These are phyloP conservation scores for Corrigiola litoralis DNA, from an alignment of 179 eudicot species.

Conservation along the genomic window DNA sequence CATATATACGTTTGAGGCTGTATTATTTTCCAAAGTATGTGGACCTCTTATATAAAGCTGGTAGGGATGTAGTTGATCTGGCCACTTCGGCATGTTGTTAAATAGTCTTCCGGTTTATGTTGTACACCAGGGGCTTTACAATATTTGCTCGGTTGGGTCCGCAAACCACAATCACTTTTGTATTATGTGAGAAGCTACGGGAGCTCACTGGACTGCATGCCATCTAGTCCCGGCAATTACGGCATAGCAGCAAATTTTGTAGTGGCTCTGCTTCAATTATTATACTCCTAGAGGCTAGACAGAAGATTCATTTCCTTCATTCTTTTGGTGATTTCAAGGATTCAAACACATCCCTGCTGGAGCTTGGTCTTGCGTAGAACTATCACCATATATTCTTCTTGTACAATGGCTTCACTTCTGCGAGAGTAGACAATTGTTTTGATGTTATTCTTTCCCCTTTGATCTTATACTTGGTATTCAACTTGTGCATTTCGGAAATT, in stretches of 20 bases:
- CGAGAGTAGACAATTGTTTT: not conserved
- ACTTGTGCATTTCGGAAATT: not conserved
- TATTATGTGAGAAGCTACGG: conserved; percentile 84
- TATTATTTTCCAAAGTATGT: no score
- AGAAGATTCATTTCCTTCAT: conserved; percentile 8
- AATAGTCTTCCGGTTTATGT: not conserved
- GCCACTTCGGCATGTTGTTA: not conserved
- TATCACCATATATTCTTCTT: not conserved
- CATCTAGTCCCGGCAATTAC: conserved; percentile 29
- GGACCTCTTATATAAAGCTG: no score
- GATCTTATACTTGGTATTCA: not conserved
- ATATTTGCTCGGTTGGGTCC: conserved; percentile 89
- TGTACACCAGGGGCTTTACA: conserved; percentile 59
- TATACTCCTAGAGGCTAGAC: no score
- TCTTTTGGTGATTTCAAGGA: conserved; percentile 19
- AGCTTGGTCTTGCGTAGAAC: conserved; percentile 7
- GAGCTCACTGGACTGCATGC: conserved; percentile 76
- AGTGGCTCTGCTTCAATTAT: not conserved
- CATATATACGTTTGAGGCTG: no score
- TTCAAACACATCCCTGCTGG: not conserved
- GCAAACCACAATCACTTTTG: conserved; percentile 78
- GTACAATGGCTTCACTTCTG: not conserved
- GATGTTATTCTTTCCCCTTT: not conserved
- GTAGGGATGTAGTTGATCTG: no score
- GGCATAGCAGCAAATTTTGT: not conserved